Conservation (phyloP, 2,329 filamentous ascomycete species). For the Neonectria coccinea region DNA sequence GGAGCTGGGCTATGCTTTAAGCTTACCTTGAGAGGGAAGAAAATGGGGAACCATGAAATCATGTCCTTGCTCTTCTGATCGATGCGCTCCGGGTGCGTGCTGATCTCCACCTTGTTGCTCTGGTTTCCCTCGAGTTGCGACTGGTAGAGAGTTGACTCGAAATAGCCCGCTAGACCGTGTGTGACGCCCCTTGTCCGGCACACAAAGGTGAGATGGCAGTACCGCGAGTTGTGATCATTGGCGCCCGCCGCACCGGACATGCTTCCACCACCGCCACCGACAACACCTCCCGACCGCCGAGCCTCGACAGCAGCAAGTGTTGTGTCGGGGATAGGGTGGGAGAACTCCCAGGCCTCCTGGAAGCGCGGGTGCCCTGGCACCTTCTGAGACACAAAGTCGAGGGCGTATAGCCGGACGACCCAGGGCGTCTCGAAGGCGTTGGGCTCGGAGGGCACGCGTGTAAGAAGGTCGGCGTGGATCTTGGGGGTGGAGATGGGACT, state of each 20-base stretch:
- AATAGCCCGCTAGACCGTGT: slow-evolving; percentile 93
- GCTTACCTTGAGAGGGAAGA: slow-evolving; percentile 91
- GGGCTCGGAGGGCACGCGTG: slow-evolving; percentile 70
- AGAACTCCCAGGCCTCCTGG: slow-evolving; percentile 83
- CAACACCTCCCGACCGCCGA: slow-evolving; percentile 72
- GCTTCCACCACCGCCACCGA: slow-evolving; percentile 76
- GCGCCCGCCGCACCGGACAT: slow-evolving; percentile 81
- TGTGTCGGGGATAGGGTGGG: slow-evolving; percentile 74
- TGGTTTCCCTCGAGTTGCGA: slow-evolving; percentile 54
- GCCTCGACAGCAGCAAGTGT: slow-evolving; percentile 67
- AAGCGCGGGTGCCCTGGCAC: slow-evolving; percentile 72
- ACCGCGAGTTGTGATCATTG: slow-evolving; percentile 92
- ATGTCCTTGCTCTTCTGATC: slow-evolving; percentile 94
- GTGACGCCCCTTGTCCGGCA: slow-evolving; percentile 83
- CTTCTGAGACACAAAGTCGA: slow-evolving; percentile 83
- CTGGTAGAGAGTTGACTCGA: slow-evolving; percentile 93
- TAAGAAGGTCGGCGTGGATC: slow-evolving; percentile 82
- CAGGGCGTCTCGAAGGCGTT: slow-evolving; percentile 91
- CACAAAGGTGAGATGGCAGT: slow-evolving; percentile 81
- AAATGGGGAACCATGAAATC: slow-evolving; percentile 99
- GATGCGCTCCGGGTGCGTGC: slow-evolving; percentile 92
- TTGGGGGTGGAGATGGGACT: slow-evolving; percentile 92
- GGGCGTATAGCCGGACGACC: slow-evolving; percentile 90
- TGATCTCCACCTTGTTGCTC: slow-evolving; percentile 79
- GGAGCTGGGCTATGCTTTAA: accelerated